These are phyloP conservation scores for Globisporangium barbulae DNA, from an alignment of 352 stramenopile species.

Conservation along the genomic window DNA sequence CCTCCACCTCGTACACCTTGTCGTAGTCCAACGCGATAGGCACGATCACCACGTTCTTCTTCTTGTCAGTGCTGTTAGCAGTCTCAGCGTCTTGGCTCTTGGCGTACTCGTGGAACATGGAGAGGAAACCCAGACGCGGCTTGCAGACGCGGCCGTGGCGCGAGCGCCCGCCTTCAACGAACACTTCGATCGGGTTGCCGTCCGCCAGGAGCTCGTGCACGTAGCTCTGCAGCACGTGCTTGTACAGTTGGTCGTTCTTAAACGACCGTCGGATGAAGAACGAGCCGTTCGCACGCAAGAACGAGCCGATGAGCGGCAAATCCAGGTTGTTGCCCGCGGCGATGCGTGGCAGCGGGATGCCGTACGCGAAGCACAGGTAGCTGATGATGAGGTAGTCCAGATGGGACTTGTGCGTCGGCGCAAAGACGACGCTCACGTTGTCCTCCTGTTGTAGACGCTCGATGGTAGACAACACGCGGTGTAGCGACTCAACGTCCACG, in stretches of 20 bases:
- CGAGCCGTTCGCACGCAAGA: conserved; percentile 81
- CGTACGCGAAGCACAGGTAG: conserved; percentile 88
- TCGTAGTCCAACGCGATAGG: conserved; percentile 90
- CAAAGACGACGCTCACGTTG: conserved; percentile 75
- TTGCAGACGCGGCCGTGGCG: conserved; percentile 78
- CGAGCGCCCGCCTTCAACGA: conserved; percentile 85
- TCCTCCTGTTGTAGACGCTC: conserved; percentile 23
- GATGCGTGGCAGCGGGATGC: conserved; percentile 82
- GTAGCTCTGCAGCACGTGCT: conserved; percentile 83
- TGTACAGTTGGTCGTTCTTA: conserved; percentile 67
- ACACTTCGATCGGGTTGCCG: conserved; percentile 85
- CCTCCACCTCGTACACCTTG: conserved; percentile 84
- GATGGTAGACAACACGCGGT: conserved; percentile 50
- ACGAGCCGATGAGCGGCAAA: conserved; percentile 71
- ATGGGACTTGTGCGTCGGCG: conserved; percentile 87
- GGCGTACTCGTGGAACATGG: conserved; percentile 67
- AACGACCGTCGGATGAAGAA: conserved; percentile 91
- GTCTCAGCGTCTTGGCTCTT: conserved; percentile 15
- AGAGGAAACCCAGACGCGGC: conserved; percentile 65
- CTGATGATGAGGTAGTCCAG: conserved; percentile 91
- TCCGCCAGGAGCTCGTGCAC: conserved; percentile 78
- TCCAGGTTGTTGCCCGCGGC: conserved; percentile 88
- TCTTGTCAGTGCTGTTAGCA: conserved; percentile 25
- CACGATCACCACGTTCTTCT: conserved; percentile 67
- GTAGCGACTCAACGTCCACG: conserved; percentile 64